Evolutionary conservation across 2,329 filamentous ascomycete genomes (phyloP), one percentile per base, ranked within the genome.

Genomic region (Verticillium dahliae): DNA sequence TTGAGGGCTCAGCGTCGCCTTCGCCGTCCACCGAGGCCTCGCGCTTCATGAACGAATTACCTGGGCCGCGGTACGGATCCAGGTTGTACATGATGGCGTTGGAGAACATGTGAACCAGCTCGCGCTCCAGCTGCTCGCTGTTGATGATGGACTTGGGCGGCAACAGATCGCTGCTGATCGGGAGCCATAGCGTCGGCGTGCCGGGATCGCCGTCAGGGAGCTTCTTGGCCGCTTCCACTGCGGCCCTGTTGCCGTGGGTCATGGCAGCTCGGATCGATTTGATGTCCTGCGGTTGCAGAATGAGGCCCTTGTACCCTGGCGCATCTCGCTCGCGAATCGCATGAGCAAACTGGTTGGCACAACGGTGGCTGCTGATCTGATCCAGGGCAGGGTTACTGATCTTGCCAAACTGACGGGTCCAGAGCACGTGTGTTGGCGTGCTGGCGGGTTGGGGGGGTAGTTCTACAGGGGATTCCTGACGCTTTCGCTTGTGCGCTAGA

Each of bases 41-140:
- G 63, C 80, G 80, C 61, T 77, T 76, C 68, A 84, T 73, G 65
- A 92, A 90, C 0, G 81, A 78, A 1, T 82, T 79, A 0, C 89
- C 89, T 10, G 89, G 86, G 0, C 90, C 89, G 33, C 88, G 85
- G 66, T 90, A 81, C 0, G 89, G 87, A 65, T 96, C 91, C 0
- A 90, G 88, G 69, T 98, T 98, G 80, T 97, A 99, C 95, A 99
- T 98, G 75, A 97, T 90, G 18, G 95, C 94, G 70, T 98, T 98
- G 67, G 92, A 92, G 73, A 98, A 97, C 91, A 98, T 97, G 69
- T 96, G 90, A 68, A 96, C 91, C 11, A 98, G 80, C 73, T 98
- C 94, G 67, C 92, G 91, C 75, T 98, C 94, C 15, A 98, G 82
- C 73, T 98, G 95, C 1, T 90, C 87, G 58, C 90, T 93, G 74